These are phyloP conservation scores for Marasmius oreades DNA, from an alignment of 1,284 basidiomycete species.

Conservation along the genomic window DNA sequence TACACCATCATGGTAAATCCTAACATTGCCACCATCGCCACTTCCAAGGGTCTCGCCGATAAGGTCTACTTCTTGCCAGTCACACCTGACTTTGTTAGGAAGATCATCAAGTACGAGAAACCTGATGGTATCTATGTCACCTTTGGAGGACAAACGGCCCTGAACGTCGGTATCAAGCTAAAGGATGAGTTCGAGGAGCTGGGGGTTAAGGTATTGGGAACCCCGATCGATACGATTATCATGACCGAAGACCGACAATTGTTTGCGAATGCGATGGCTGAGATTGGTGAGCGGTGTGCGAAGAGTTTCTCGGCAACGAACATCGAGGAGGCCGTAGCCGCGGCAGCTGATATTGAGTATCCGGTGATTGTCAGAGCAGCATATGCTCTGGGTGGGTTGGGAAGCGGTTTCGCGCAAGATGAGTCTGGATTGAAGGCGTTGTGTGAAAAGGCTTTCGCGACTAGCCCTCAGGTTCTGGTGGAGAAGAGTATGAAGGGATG, in stretches of 20 bases:
- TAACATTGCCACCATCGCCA: conserved; percentile 99
- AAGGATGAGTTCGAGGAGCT: conserved; percentile 91
- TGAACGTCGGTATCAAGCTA: conserved; percentile 96
- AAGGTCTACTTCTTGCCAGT: conserved; percentile 99
- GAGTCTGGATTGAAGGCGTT: conserved; percentile 84
- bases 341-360: conserved; percentile 90
- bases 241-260: conserved; percentile 95
- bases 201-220: conserved; percentile 93
- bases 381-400: conserved; percentile 93
- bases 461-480: conserved; percentile 94
- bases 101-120: conserved; percentile 97
- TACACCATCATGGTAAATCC: conserved; percentile 99
- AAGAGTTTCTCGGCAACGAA: conserved; percentile 84
- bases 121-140: conserved; percentile 99
- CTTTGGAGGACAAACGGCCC: conserved; percentile 96
- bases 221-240: conserved; percentile 96
- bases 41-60: conserved; percentile 95
- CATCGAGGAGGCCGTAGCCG: conserved; percentile 79
- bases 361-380: conserved; percentile 97
- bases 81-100: conserved; percentile 95
- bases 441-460: conserved; percentile 93
- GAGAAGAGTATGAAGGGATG: conserved; percentile 99
- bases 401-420: conserved; percentile 92
- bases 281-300: conserved; percentile 95
- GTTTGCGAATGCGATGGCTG: conserved; percentile 93